phyloP scores from a whole-genome alignment of 1,139 yeast genomes.

The Scheffersomyces cryptocercus region DNA sequence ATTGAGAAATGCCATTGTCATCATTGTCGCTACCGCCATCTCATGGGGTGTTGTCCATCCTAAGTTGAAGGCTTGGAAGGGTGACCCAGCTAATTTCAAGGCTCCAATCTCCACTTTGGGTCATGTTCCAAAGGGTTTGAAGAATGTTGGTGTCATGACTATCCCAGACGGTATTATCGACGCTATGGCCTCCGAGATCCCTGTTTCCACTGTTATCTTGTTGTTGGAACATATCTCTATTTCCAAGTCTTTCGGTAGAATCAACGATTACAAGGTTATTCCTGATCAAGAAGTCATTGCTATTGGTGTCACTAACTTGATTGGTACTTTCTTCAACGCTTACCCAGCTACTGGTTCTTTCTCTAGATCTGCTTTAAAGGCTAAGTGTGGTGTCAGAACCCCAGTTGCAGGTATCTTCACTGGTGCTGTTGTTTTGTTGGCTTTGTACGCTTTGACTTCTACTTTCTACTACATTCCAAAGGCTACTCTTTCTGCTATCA shows the following conservation, averaged over 20 bases:
- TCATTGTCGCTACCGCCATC: constrained; percentile 74
- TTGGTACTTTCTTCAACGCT: constrained; percentile 90
- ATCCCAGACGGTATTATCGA: constrained; percentile 62
- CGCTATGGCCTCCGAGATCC: constrained; percentile 73
- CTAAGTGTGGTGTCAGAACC: constrained; percentile 94
- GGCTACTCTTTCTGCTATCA: constrained; percentile 82
- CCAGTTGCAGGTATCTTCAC: constrained; percentile 92
- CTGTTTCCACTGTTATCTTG: constrained; percentile 80
- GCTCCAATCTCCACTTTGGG: constrained; percentile 68
- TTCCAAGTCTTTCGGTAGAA: constrained; percentile 88
- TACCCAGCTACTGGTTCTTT: constrained; percentile 97
- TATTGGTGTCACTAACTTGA: constrained; percentile 85
- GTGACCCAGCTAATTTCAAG: constrained; percentile 28
- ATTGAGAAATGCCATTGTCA: constrained; percentile 77
- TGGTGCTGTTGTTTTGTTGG: constrained; percentile 84
- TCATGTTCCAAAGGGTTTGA: constrained; percentile 77
- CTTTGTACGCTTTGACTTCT: constrained; percentile 78
- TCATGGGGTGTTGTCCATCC: constrained; percentile 58
- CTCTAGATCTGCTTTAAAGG: constrained; percentile 90
- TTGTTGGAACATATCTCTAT: constrained; percentile 92
- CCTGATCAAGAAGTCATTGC: constrained; percentile 96
- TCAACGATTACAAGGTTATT: constrained; percentile 84
- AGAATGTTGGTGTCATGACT: constrained; percentile 71
- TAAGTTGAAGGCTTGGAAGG: constrained; percentile 37
- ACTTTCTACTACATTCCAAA: constrained; percentile 90